Evolutionary conservation across 345 rosid genomes (phyloP).

Genomic region (Populus nigra): DNA sequence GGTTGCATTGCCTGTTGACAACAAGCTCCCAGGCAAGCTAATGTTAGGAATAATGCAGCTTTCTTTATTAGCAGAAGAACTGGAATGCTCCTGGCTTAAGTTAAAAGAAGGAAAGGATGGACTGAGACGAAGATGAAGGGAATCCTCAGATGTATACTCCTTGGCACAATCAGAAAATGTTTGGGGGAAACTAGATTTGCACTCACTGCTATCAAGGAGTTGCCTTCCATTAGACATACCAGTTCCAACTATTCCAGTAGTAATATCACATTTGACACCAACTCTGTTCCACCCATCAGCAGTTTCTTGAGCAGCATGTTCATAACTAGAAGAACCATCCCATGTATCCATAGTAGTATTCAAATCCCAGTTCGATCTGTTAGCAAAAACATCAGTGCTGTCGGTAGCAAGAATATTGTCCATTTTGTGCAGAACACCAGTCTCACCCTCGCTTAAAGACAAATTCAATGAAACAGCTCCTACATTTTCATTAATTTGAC

Average conservation of each 20-base stretch:
- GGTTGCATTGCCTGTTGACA: conserved; percentile 24
- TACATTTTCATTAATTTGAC: conserved; percentile 23
- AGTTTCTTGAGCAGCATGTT: conserved; percentile 25
- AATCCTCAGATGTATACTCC: conserved; percentile 27
- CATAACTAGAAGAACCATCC: conserved; percentile 48
- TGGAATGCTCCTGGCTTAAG: conserved; percentile 24
- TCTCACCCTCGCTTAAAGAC: conserved; percentile 47
- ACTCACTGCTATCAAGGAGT: conserved; percentile 21
- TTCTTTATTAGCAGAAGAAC: conserved; percentile 27
- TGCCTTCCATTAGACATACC: conserved; percentile 23
- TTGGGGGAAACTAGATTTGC: conserved; percentile 18
- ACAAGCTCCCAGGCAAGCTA: conserved; percentile 16
- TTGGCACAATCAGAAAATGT: conserved; percentile 21
- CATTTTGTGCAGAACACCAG: conserved; percentile 20
- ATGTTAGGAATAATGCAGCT: conserved; percentile 15
- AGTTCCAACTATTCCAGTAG: conserved; percentile 15
- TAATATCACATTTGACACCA: conserved; percentile 20
- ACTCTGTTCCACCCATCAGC: conserved; percentile 21
- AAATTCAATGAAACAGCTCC: conserved; percentile 46
- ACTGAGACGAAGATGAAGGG: conserved; percentile 56
- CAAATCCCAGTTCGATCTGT: conserved; percentile 80
- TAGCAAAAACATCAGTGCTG: conserved; percentile 25
- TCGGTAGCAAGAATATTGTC: conserved; percentile 16
- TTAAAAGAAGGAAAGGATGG: conserved; percentile 28
- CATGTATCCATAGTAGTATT: conserved; percentile 86